Evolutionary conservation across 1,139 yeast genomes (phyloP), one percentile per base, ranked within the genome.

Genomic region (Sugiyamaella sp.): DNA sequence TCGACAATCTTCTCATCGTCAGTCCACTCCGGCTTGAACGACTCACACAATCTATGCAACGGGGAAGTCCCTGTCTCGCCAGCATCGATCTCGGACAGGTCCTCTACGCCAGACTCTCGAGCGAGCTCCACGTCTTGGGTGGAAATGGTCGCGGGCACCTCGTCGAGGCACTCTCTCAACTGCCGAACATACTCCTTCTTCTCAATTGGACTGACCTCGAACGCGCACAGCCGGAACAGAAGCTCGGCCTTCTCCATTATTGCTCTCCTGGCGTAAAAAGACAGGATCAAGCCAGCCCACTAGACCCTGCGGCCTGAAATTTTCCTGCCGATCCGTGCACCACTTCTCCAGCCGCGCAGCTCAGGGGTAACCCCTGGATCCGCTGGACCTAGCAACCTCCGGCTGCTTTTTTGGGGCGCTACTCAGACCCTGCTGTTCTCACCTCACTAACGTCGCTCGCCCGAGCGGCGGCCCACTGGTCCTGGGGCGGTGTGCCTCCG

Each of bases 71-170:
- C 86, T 0, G 73, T 76, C 38, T 71, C 65, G 29, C 63, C 66
- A 9, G 61, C 61, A 33, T 67, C 61, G 12, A 51, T 50, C 74
- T 46, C 74, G 69, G 56, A 65, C 64, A 53, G 52, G 27, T 54
- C 57, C 35, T 54, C 45, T 5, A 35, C 53, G 4, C 41, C 49
- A 5, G 21, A 38, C 14, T 46, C 47, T 21, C 52, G 46, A 24
- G 60, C 57, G 9, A 57, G 46, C 22, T 80, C 88, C 17, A 50
- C 22, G 66, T 89, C 95, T 68, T 87, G 93, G 8, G 85, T 71
- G 1, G 96, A 88, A 58, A 88, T 86, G 0, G 96, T 89, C 1
- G 95, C 81, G 1, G 96, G 95, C 10, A 88, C 80, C 0, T 95
- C 95, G 37, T 75, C 74, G 49, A 89, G 71, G 57, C 74, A 79